Evolutionary conservation across 2,329 filamentous ascomycete species (phyloP), one percentile per base, ranked within the genome.

Genomic region (Xylaria sp.): DNA sequence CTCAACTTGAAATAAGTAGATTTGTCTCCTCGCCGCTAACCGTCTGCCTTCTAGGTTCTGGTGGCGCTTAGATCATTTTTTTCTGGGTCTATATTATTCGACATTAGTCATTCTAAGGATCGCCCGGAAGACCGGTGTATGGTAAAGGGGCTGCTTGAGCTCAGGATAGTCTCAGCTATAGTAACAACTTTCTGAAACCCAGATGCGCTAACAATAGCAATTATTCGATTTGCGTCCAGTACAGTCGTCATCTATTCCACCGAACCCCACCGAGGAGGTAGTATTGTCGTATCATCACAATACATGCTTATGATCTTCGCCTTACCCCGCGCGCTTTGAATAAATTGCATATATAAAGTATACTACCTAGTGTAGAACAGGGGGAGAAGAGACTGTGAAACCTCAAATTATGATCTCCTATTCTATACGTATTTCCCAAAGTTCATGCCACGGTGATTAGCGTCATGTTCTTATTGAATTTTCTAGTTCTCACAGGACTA

Each of bases 271-370:
- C 34, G 25, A 32, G 50, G 46, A 58, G 65, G 65, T 67, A 46
- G 61, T 41, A 65, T 65, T 53, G 20, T 6, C 20, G 39, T 58
- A 13, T 39, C 53, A 15, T 20, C 63, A 57, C 28, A 3, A 39
- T 55, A 25, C 15, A n/a, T n/a, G n/a, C 25, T 46, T 48, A 7
- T 55, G 53, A 68, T 60, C 53, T 41, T 66, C 59, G 56, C 48
- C 55, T 60, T 68, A 63, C 66, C 66, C 66, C 66, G 63, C 66
- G 58, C 59, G 55, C 25, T 25, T 36, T 2, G 32, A 13, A 23
- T 28, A 7, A 15, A 59, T 58, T 43, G 36, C 13, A 32, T 23
- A 15, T 58, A 59, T 61, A 64, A 66, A 59, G 25, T 57, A 36
- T 28, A 45, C 25, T 34, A 7, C 4, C 3, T 36, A n/a, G 28